Evolutionary conservation across 495 filamentous ascomycete genomes (phyloP).

Genomic region (Penicillium bialowiezense): DNA sequence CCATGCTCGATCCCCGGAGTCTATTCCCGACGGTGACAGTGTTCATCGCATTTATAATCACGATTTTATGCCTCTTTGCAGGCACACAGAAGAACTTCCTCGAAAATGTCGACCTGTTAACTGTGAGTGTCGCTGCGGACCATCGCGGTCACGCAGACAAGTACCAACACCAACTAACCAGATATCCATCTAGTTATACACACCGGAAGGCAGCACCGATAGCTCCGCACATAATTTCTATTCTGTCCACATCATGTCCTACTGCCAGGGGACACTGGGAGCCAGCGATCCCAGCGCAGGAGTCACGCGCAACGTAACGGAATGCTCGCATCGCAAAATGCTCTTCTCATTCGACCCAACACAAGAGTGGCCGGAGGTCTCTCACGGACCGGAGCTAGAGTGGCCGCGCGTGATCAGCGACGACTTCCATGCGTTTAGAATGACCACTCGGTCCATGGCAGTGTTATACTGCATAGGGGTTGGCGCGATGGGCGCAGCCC

Average conservation of each 20-base stretch:
- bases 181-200: constrained; percentile 24
- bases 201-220: constrained; percentile 43
- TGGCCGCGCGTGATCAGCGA: constrained; percentile 63
- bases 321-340: constrained; percentile 59
- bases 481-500: constrained; percentile 52
- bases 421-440: constrained; percentile 51
- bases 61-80: constrained; percentile 68
- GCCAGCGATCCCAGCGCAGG: constrained; percentile 27
- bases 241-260: constrained; percentile 64
- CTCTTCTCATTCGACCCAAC: constrained; percentile 59
- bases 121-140: constrained; percentile 45
- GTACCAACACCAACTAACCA: not conserved
- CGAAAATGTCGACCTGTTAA: constrained; percentile 62
- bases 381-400: constrained; percentile 53
- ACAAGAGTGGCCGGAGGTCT: constrained; percentile 47
- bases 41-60: constrained; percentile 63
- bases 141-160: not conserved
- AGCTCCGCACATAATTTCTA: constrained; percentile 72
- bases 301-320: constrained; percentile 51
- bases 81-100: constrained; percentile 60
- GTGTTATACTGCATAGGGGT: constrained; percentile 65
- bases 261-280: constrained; percentile 62
- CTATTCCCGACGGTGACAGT: constrained; percentile 30
- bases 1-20: constrained; percentile 15
- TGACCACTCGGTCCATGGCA: constrained; percentile 53